Evolutionary conservation across 176 grass and related monocot genomes (phyloP).

Genomic region (Urochloa ruziziensis): DNA sequence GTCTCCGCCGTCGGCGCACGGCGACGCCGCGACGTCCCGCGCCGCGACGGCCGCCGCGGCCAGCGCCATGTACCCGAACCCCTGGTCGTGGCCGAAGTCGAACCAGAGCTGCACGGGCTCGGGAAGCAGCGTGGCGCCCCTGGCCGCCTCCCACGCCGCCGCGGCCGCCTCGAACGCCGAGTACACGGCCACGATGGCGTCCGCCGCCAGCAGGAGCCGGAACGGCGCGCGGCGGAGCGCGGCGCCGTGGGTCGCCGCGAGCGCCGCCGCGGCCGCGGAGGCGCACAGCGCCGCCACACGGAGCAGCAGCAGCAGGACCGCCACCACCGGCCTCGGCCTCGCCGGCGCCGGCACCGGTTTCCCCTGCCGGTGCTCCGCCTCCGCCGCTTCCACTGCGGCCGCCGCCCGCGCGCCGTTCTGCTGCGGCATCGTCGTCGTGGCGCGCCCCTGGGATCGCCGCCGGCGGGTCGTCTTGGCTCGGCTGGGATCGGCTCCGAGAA

Average conservation of each 20-base stretch:
- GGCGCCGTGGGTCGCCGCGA: conserved; percentile 4
- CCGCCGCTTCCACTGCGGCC: not conserved
- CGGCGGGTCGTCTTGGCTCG: too few species aligned
- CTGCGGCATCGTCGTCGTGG: conserved; percentile 25
- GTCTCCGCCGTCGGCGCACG: not conserved
- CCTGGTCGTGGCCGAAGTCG: conserved; percentile 95
- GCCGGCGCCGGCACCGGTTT: not conserved
- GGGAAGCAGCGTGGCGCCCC: conserved; percentile 59
- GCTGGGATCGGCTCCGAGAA: not conserved
- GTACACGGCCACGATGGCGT: conserved; percentile 77
- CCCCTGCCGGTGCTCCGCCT: not conserved
- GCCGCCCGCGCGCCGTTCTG: conserved; percentile 31
- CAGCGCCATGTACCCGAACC: conserved; percentile 70
- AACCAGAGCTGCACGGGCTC: conserved; percentile 84
- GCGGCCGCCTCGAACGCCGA: conserved; percentile 59
- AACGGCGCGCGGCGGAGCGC: conserved; percentile 31
- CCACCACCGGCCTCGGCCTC: not conserved
- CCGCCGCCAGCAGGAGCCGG: conserved; percentile 66
- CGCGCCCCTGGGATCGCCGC: too few species aligned
- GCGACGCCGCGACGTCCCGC: conserved; percentile 32
- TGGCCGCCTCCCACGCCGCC: conserved; percentile 56
- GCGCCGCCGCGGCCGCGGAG: conserved; percentile 19
- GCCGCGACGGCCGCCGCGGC: conserved; percentile 45
- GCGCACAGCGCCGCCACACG: conserved; percentile 21
- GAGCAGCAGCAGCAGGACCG: conserved; percentile 2